Percentiles rank a stretch among this genome's conserved stretches.
Evolutionary conservation across 306 rosid genomes (phyloP).

Genomic region (Quercus dentata): DNA sequence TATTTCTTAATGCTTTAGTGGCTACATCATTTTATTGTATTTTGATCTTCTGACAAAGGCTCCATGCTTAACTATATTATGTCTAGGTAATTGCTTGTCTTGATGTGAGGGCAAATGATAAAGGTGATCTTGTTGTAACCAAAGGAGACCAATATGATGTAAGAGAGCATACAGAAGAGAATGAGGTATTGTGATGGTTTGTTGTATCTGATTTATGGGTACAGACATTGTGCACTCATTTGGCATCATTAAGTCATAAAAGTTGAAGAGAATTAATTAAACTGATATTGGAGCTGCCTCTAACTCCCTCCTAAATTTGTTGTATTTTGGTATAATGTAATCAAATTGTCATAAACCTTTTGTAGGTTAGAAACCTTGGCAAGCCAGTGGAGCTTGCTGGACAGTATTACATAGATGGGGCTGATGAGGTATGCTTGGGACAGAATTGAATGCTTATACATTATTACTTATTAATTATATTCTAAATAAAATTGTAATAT

Average conservation of each 20-base stretch:
- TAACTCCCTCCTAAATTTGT: neutral
- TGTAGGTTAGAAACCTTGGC: slow-evolving; percentile 90
- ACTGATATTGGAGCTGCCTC: neutral
- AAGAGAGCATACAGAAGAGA: slow-evolving; percentile 81
- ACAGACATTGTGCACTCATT: neutral
- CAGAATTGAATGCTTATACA: slow-evolving; percentile 6
- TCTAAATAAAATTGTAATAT: slow-evolving; percentile 16
- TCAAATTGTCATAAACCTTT: slow-evolving; percentile 10
- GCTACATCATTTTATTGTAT: neutral
- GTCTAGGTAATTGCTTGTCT: slow-evolving; percentile 94
- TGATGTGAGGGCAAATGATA: slow-evolving; percentile 93
- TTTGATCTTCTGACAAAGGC: neutral
- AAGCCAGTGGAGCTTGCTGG: slow-evolving; percentile 97
- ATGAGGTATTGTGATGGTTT: slow-evolving; percentile 59
- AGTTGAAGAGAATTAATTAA: neutral
- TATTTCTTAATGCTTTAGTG: neutral
- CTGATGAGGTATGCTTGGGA: slow-evolving; percentile 77
- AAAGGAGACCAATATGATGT: slow-evolving; percentile 98
- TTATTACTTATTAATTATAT: slow-evolving; percentile 3
- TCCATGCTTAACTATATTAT: slow-evolving; percentile 9
- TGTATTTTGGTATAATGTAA: slow-evolving; percentile 20
- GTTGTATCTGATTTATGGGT: neutral
- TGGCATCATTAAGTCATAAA: neutral
- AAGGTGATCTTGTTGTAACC: slow-evolving; percentile 95
- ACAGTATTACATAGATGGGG: slow-evolving; percentile 89